Conservation (phyloP, 2,329 filamentous ascomycete genomes). For the Pestalotiopsis sp. region DNA sequence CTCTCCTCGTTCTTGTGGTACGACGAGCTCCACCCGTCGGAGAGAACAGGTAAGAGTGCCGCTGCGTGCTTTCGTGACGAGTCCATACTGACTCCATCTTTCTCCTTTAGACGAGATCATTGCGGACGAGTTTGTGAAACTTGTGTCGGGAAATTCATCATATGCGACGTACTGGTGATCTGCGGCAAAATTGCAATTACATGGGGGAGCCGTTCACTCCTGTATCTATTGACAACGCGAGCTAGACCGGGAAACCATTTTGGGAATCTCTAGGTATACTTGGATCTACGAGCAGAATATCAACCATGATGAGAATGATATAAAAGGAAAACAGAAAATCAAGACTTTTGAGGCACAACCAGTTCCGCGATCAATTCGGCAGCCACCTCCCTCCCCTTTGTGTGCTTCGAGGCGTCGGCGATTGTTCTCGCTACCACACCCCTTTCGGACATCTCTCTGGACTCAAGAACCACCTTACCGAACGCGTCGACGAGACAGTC, state of each 20-base stretch:
- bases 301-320: background rate
- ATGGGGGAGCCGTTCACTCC: background rate
- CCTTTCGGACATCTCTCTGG: background rate
- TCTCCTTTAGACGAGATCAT: conserved; percentile 36
- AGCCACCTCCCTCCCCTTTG: conserved; percentile 6
- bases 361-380: conserved; percentile 11
- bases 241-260: too few relatives aligned
- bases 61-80: background rate
- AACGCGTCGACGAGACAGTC: conserved; percentile 29
- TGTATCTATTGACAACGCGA: background rate
- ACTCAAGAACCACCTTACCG: background rate
- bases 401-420: background rate
- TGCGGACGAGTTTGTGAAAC: conserved; percentile 42
- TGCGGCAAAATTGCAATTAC: background rate
- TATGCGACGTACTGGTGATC: conserved; percentile 36
- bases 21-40: conserved; percentile 73
- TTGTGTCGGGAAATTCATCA: conserved; percentile 40
- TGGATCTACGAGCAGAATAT: background rate
- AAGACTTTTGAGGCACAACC: background rate
- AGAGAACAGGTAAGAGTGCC: conserved; percentile 55
- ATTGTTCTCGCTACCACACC: background rate
- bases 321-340: background rate
- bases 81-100: conserved; percentile 1
- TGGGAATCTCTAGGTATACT: too few relatives aligned
- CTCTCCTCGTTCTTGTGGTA: conserved; percentile 71